Evolutionary conservation across 1,284 basidiomycete genomes (phyloP), one percentile per base, ranked within the genome.

Genomic region (Leucoagaricus sp.): DNA sequence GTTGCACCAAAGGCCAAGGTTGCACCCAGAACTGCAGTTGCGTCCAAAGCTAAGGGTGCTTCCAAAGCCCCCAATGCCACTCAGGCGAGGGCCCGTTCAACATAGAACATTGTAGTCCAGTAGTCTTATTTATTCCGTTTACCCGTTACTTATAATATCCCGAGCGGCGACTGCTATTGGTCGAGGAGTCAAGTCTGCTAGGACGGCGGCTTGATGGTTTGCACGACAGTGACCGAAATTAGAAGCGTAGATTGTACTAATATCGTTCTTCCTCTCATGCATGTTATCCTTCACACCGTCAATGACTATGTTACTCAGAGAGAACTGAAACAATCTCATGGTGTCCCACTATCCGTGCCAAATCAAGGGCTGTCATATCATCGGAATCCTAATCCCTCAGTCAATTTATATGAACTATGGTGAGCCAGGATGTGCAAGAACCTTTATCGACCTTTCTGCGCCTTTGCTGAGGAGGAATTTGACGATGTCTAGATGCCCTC

Each of bases 281-380:
- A 36, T 38, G 21, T 40, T 8, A 17, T 41, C 19, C 4, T 31
- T 54, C 23, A 49, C 38, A n/a, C n/a, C n/a, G n/a, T 36, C 26
- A 33, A 49, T 53, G 6, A 33, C 19, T 41, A 49, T 49, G 34
- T 49, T 51, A 51, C 15, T 29, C 58, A 55, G 59, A 60, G 55
- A 92, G 72, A 59, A 85, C 67, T 36, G 72, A 66, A 58, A 77
- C 81, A 61, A 93, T 81, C 3, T 83, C 78, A 29, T 79, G 72
- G 61, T 89, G 87, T 29, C 86, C 86, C 12, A 87, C 85, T 50
- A 87, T 76, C 36, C 73, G 69, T 49, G 91, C 90, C 53, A 93
- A 72, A 61, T 91, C 86, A 38, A 74, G 62, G 2, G 87, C 82
- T 12, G 84, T 82, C 59, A 89, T 75, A 21, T 81, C 84, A 64